These are phyloP conservation scores for Pyracantha coccinea DNA, from an alignment of 331 rosid genomes.

Conservation along the genomic window DNA sequence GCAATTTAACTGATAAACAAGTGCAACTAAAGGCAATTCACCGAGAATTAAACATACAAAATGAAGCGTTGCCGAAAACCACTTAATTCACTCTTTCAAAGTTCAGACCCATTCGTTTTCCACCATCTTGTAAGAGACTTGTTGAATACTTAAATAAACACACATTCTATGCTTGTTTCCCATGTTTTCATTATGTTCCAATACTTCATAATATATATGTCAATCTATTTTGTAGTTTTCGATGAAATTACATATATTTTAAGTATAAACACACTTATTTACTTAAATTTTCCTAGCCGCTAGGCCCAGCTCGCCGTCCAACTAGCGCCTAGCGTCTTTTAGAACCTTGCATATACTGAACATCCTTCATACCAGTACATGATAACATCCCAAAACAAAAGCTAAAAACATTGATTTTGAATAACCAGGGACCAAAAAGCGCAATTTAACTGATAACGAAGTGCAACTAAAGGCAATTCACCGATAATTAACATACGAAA, in stretches of 20 bases:
- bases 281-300: too few species aligned
- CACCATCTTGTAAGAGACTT: conserved; percentile 49
- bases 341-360: not conserved
- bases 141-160: too few species aligned
- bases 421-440: not conserved
- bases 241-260: too few species aligned
- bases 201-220: too few species aligned
- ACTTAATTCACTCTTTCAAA: conserved; percentile 89
- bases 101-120: conserved; percentile 87
- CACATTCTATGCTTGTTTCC: too few species aligned
- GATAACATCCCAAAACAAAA: not conserved
- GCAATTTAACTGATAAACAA: not conserved
- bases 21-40: not conserved
- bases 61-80: not conserved
- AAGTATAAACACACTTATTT: too few species aligned
- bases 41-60: not conserved
- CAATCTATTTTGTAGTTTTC: too few species aligned
- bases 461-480: not conserved
- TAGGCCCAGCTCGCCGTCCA: too few species aligned
- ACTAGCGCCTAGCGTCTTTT: too few species aligned
- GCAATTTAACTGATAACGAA: not conserved
- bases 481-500: not conserved
- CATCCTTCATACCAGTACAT: not conserved
- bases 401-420: not conserved
- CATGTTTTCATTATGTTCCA: too few species aligned